Percentiles rank a stretch among this genome's conserved stretches.
These are phyloP conservation scores for Lasiodiplodia citricola DNA, from an alignment of 2,329 filamentous ascomycete genomes.

Conservation along the genomic window DNA sequence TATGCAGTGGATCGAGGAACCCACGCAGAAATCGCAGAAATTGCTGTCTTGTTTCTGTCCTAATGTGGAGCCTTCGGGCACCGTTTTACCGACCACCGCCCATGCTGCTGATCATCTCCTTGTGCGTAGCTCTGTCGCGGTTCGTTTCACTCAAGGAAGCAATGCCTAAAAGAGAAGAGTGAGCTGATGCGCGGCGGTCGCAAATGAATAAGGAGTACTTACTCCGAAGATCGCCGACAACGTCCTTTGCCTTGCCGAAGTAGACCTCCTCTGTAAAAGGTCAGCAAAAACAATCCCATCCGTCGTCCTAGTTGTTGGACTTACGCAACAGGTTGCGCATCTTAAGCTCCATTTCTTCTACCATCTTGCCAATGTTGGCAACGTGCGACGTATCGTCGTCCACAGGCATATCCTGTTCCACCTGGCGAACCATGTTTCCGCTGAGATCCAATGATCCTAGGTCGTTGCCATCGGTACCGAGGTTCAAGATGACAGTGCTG, in stretches of 20 bases:
- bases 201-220: slow-evolving; percentile 36
- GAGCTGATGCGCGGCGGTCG: not conserved
- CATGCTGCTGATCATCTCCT: slow-evolving; percentile 78
- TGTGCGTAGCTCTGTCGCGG: slow-evolving; percentile 81
- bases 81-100: slow-evolving; percentile 27
- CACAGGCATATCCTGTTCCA: slow-evolving; percentile 88
- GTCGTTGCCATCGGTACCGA: slow-evolving; percentile 73
- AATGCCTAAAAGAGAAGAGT: slow-evolving; percentile 56
- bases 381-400: slow-evolving; percentile 93
- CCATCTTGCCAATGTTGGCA: slow-evolving; percentile 87
- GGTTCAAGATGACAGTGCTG: slow-evolving; percentile 90
- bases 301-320: not conserved
- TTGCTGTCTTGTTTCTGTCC: not conserved
- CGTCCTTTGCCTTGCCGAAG: slow-evolving; percentile 98
- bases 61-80: slow-evolving; percentile 2
- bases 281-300: slow-evolving; percentile 32
- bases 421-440: slow-evolving; percentile 97
- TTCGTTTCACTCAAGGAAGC: slow-evolving; percentile 83
- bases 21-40: not conserved
- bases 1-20: slow-evolving; percentile 1
- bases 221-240: slow-evolving; percentile 93
- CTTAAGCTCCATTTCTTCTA: slow-evolving; percentile 99
- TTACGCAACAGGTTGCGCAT: slow-evolving; percentile 84
- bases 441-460: slow-evolving; percentile 89
- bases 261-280: slow-evolving; percentile 78